Conservation (phyloP, 2,329 filamentous ascomycete genomes). For the Penicillium sp. region DNA sequence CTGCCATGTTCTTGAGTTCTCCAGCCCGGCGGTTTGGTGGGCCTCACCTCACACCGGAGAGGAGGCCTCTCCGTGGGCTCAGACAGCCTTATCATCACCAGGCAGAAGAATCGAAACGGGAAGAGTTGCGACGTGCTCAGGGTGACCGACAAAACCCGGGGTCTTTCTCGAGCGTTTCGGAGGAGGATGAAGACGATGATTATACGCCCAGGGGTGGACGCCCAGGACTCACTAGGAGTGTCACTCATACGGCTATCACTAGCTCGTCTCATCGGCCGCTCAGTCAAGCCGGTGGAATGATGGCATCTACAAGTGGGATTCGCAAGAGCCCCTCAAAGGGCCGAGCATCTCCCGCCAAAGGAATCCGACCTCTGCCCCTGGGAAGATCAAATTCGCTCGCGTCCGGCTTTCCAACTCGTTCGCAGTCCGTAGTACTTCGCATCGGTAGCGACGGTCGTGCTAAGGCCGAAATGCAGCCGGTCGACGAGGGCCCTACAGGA, state of each 20-base stretch:
- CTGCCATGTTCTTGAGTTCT: slow-evolving; percentile 49
- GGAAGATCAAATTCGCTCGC: slow-evolving; percentile 35
- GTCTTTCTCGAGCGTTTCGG: slow-evolving; percentile 31
- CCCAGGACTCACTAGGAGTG: slow-evolving; percentile 41
- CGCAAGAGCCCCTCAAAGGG: slow-evolving; percentile 46
- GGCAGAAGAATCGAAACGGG: slow-evolving; percentile 48
- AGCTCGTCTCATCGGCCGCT: slow-evolving; percentile 29
- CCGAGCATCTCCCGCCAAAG: slow-evolving; percentile 43
- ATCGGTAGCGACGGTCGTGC: slow-evolving; percentile 50
- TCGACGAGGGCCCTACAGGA: slow-evolving; percentile 32
- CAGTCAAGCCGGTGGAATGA: slow-evolving; percentile 30
- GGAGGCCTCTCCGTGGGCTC: slow-evolving; percentile 27
- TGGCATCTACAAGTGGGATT: slow-evolving; percentile 36
- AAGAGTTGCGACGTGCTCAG: slow-evolving; percentile 38
- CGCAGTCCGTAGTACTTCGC: slow-evolving; percentile 46
- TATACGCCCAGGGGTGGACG: slow-evolving; percentile 34
- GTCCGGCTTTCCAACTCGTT: slow-evolving; percentile 32
- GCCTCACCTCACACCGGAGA: slow-evolving; percentile 33
- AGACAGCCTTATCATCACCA: slow-evolving; percentile 51
- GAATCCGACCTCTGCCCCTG: slow-evolving; percentile 32
- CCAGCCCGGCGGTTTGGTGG: slow-evolving; percentile 48
- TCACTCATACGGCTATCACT: slow-evolving; percentile 40
- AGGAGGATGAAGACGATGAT: slow-evolving; percentile 36
- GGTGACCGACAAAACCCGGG: slow-evolving; percentile 27
- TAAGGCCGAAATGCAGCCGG: slow-evolving; percentile 45